Evolutionary conservation across 495 filamentous ascomycete species (phyloP), one percentile per base, ranked within the genome.

Genomic region (Penicillium cataractarum): DNA sequence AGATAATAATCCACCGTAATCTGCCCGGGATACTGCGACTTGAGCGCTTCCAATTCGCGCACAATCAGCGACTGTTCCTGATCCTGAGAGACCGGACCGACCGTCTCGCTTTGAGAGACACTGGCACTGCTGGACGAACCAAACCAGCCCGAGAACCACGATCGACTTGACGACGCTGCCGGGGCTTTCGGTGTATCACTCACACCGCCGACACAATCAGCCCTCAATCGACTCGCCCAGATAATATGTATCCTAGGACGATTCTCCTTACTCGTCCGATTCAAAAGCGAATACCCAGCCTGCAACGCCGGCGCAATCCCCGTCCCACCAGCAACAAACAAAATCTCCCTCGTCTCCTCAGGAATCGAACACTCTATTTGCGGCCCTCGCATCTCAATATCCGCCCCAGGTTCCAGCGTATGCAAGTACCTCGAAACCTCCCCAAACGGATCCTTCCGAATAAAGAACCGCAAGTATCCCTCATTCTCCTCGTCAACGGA

Each of bases 301-400:
- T 98, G 94, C 65, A 97, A 71, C 33, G 94, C 95, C 1, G 94
- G 91, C 24, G 92, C 92, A 71, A 99, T 95, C 0, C 94, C 95
- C 6, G 95, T 99, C 0, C 95, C 95, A 0, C 93, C 95, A 15
- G 94, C 95, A 33, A 97, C 78, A 73, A 98, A 97, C 3, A 97
- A 69, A 2, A 97, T 80, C 33, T 84, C 75, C 21, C 74, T 78
- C 39, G 77, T 88, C 46, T 77, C 68, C 15, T 70, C 59, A 12
- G 80, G 89, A 35, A 89, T 85, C 65, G 76, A 82, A 61, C 81
- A 91, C 42, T 96, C 93, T 10, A 87, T 66, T 62, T 87, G 83
- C 19, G 92, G 93, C 0, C 94, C 94, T 42, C 95, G 85, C 19
- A 97, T 71, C 66, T 92, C 87, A 57, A 97, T 78, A 19, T 76